Evolutionary conservation across 108 stramenopile species (phyloP).

Genomic region (Cylindrotheca fusiformis): DNA sequence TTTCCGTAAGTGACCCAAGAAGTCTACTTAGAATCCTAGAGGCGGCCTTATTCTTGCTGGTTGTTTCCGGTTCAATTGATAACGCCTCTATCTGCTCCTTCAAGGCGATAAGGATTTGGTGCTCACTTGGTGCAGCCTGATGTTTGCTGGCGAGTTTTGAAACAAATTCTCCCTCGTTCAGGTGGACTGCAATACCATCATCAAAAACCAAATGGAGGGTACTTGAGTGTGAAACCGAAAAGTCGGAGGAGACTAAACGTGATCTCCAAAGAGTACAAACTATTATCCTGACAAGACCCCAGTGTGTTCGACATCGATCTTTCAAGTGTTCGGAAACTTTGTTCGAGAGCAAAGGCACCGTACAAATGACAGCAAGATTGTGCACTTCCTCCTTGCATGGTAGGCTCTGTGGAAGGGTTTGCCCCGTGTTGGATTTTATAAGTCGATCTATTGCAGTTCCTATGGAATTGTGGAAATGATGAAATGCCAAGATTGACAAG

Average conservation of each 20-base stretch:
- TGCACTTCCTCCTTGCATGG: neutral
- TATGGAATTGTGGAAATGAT: slow-evolving; percentile 37
- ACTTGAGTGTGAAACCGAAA: slow-evolving; percentile 21
- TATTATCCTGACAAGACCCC: slow-evolving; percentile 67
- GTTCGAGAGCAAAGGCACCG: slow-evolving; percentile 37
- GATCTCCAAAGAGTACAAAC: slow-evolving; percentile 74
- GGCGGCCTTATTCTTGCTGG: slow-evolving; percentile 16
- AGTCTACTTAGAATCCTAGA: slow-evolving; percentile 4
- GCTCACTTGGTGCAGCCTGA: slow-evolving; percentile 73
- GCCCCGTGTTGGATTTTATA: slow-evolving; percentile 13
- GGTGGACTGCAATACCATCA: slow-evolving; percentile 39
- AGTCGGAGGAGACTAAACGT: slow-evolving; percentile 38
- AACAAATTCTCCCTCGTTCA: slow-evolving; percentile 56
- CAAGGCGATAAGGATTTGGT: slow-evolving; percentile 65
- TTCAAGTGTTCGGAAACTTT: slow-evolving; percentile 34
- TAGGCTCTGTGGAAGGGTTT: neutral
- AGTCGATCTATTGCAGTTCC: slow-evolving; percentile 33
- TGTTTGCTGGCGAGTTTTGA: slow-evolving; percentile 59
- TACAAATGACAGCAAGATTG: slow-evolving; percentile 41
- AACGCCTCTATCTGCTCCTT: slow-evolving; percentile 8
- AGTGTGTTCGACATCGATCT: slow-evolving; percentile 45
- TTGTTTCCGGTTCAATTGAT: neutral
- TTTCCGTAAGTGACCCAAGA: neutral
- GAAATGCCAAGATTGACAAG: slow-evolving; percentile 59
- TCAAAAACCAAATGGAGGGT: slow-evolving; percentile 52